Evolutionary conservation across 2,329 filamentous ascomycete species (phyloP), one percentile per base, ranked within the genome.

Genomic region (Monilinia laxa): DNA sequence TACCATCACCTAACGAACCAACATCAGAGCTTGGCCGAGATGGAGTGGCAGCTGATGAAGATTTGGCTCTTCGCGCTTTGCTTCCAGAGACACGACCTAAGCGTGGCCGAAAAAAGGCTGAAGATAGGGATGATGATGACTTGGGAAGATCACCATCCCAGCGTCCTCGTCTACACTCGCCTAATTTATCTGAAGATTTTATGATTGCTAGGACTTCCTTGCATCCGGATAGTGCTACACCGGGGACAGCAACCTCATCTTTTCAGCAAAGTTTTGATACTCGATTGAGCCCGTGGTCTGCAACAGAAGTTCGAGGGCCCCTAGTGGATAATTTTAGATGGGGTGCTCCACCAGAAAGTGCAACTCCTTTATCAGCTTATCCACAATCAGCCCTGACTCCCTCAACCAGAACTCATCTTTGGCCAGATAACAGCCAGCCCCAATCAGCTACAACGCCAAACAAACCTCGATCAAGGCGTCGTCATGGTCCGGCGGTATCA

Each of bases 401-500:
- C 14, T 83, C 79, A 28, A 85, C 81, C 68, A 84, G 80, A 66
- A 71, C 67, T 28, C 68, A 70, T 20, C 52, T 76, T 42, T 75
- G 81, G 71, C 75, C 75, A 64, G 81, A 80, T 60, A 81, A 81
- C 65, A 80, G 83, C 57, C 89, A 92, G 70, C 90, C 91, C 12
- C 87, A 84, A 59, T 93, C 92, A 0, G 90, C 91, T 4, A 81
- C 91, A n/a, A 90, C 89, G 4, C 87, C 89, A 0, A 86, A 84
- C 63, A 88, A 83, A 69, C 78, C 79, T 2, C 82, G 84, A 67
- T 77, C 81, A 7, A 78, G 84, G 65, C 82, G 89, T 65, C 85
- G 91, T 4, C 90, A 96, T 76, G 93, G 93, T 0, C 90, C 92
- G 0, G 92, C 91, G 9, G 92, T 97, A 0, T 97, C 93, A 0